Evolutionary conservation across 2,329 filamentous ascomycete genomes (phyloP).

Genomic region (Calonectria henricotiae): DNA sequence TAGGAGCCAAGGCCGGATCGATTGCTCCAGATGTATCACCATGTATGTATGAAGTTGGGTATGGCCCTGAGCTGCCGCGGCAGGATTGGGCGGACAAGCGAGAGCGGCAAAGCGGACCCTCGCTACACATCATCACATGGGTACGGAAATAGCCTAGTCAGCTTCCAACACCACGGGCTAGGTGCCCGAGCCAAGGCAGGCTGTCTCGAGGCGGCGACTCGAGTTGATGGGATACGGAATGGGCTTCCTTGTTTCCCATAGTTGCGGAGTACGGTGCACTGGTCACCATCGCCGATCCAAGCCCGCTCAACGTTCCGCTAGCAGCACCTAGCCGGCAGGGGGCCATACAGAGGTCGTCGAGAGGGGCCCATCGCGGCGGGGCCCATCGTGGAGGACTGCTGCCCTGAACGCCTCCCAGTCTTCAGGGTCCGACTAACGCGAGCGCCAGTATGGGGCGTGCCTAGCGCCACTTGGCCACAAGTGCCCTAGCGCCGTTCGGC

Average conservation of each 20-base stretch:
- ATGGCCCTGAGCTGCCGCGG: background rate
- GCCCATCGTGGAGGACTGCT: constrained; percentile 6
- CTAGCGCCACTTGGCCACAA: constrained; percentile 13
- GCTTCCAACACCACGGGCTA: constrained; percentile 23
- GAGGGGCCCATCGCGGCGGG: constrained; percentile 2
- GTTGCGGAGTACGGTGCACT: constrained; percentile 19
- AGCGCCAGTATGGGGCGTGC: constrained; percentile 13
- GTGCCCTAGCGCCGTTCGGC: constrained; percentile 15
- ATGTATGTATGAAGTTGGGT: background rate
- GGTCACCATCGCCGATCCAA: constrained; percentile 22
- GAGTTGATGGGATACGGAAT: constrained; percentile 17
- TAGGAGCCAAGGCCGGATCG: background rate
- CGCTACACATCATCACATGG: constrained; percentile 22
- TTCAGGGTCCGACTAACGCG: constrained; percentile 27
- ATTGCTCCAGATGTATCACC: background rate
- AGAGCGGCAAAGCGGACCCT: constrained; percentile 3
- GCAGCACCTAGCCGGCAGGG: constrained; percentile 3
- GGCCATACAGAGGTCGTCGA: constrained; percentile 4
- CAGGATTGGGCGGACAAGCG: constrained; percentile 11
- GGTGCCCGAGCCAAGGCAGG: constrained; percentile 18
- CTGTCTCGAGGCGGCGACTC: background rate
- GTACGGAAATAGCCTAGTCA: constrained; percentile 3
- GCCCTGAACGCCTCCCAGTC: constrained; percentile 26
- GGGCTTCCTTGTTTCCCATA: constrained; percentile 23
- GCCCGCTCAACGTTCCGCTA: constrained; percentile 24